Evolutionary conservation across 805 yeast species (phyloP).

Genomic region (Nakazawaea peltata): DNA sequence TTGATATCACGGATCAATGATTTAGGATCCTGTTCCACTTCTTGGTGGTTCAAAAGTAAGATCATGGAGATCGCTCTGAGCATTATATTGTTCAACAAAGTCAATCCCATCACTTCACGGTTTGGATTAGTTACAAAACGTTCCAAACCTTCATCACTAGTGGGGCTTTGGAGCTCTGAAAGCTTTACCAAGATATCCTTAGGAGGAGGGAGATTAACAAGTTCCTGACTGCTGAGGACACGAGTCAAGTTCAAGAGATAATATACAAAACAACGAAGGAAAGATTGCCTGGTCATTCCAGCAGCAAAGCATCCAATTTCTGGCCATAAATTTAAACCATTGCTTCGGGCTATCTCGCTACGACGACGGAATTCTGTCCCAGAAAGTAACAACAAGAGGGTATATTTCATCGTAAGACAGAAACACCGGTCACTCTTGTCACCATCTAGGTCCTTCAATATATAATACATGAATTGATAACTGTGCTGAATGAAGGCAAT

Average conservation of each 20-base stretch:
- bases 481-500: not conserved
- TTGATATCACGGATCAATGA: not conserved
- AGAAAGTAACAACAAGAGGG: not conserved
- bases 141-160: not conserved
- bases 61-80: not conserved
- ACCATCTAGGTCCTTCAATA: not conserved
- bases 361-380: not conserved
- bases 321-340: not conserved
- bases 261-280: not conserved
- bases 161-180: conserved; percentile 2
- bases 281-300: not conserved
- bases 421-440: not conserved
- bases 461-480: not conserved
- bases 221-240: too few relatives aligned
- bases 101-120: not conserved
- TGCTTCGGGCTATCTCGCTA: not conserved
- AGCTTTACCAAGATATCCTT: not conserved
- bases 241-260: not conserved
- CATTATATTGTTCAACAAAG: not conserved
- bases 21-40: not conserved
- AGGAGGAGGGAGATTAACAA: not conserved
- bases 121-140: not conserved
- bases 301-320: not conserved
- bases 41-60: conserved; percentile 1
- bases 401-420: conserved; percentile 1